A percentile compares a stretch with the other conserved stretches of the same genome.
Conservation (phyloP, 228 moss, liverwort and hornwort genomes). For the Sphagnum fallax region DNA sequence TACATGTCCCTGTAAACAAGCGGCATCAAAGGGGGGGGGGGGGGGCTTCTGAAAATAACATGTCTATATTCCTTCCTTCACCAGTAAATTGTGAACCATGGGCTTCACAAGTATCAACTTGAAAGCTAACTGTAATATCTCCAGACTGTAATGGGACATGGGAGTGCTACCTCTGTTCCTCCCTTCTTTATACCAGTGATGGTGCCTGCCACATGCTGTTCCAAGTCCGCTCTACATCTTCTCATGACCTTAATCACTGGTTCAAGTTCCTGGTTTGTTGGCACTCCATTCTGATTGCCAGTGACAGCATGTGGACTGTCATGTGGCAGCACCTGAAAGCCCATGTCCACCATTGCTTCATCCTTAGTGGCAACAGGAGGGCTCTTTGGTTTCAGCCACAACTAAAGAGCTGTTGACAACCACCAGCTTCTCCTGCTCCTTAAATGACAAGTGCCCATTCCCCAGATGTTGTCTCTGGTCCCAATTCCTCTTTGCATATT, state of each 20-base stretch:
- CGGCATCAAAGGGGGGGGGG: slow-evolving; percentile 4
- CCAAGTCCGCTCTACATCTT: slow-evolving; percentile 14
- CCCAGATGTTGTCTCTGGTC: slow-evolving; percentile 50
- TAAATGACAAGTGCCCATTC: slow-evolving; percentile 44
- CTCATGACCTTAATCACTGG: slow-evolving; percentile 10
- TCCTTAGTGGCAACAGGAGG: slow-evolving; percentile 23
- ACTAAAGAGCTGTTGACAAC: slow-evolving; percentile 15
- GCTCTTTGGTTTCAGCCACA: slow-evolving; percentile 29
- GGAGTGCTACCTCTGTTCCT: slow-evolving; percentile 13
- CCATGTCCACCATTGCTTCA: slow-evolving; percentile 68
- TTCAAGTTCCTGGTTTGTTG: slow-evolving; percentile 14
- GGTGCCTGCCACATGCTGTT: slow-evolving; percentile 16
- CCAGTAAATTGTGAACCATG: slow-evolving; percentile 3
- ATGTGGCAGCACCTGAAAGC: slow-evolving; percentile 34
- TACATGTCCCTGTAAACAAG: slow-evolving; percentile 1
- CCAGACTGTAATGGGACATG: slow-evolving; percentile 11
- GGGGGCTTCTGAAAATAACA: background rate
- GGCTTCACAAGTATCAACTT: slow-evolving; percentile 7
- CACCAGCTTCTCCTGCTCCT: slow-evolving; percentile 31
- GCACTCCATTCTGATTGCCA: slow-evolving; percentile 25
- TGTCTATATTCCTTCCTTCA: slow-evolving; percentile 2
- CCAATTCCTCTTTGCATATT: slow-evolving; percentile 57
- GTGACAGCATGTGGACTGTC: slow-evolving; percentile 23
- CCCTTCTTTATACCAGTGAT: background rate
- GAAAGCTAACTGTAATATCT: slow-evolving; percentile 10